Base-by-base conservation (phyloP, 306 rosid genomes). In the Clitoria ternatea region DNA sequence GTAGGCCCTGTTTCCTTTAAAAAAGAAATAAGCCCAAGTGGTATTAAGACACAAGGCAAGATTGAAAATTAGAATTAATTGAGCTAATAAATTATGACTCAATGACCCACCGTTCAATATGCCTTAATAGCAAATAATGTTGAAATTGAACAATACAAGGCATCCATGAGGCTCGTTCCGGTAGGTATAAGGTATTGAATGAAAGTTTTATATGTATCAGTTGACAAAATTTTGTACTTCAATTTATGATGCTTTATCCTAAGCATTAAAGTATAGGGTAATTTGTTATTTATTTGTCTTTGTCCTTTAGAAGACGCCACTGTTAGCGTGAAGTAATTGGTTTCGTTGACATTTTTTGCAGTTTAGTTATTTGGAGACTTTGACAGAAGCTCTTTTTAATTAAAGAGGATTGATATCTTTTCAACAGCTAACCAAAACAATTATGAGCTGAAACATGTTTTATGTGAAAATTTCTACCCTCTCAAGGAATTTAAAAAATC, bases 101-200 rank as follows among this genome's bases (percentile, higher is more conserved):
- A 35, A n/a, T 19, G 8, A 33, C 7, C 32, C 6, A 29, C 23
- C 9, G 6, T 69, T 14, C 12, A 76, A 60, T n/a, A n/a, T 36
- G 17, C 33, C 36, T 35, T 53, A 9, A 33, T 18, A 27, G 7
- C 2, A 27, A 60, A 19, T 45, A 32, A 26, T 30, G 57, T 61
- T 43, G 55, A 72, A 79, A 27, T 65, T 45, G 36, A 72, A 79
- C 19, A 47, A 20, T 47, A 66, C 55, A 72, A 72, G 40, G 70
- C 56, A 52, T 53, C 54, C 29, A n/a, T 8, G 2, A 56, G 30
- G 49, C 64, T 57, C 60, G 20, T 30, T 65, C 52, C 13, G 61
- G 78, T 75, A 65, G 75, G 78, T 77, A 29, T 43, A 70, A 65
- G 75, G 78, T 77, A 29, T 43, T 49, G 66, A 72, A 61, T 62